Evolutionary conservation across 495 filamentous ascomycete species (phyloP).

Genomic region (Penicillium egyptiacum): DNA sequence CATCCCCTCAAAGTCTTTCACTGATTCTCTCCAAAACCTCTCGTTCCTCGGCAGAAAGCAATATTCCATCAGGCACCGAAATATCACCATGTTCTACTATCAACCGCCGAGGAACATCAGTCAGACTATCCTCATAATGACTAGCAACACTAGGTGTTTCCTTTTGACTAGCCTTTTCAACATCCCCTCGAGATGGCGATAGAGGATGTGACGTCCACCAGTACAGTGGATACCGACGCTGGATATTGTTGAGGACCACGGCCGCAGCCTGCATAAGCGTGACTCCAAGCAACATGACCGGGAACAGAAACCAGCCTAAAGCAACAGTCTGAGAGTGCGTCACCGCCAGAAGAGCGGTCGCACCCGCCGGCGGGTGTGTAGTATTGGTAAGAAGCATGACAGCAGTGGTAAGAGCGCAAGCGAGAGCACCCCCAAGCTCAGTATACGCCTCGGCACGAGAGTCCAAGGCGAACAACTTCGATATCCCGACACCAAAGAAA

Average conservation of each 20-base stretch:
- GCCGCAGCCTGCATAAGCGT: constrained; percentile 65
- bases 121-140: constrained; percentile 30
- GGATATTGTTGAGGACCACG: constrained; percentile 72
- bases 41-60: constrained; percentile 35
- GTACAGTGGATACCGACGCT: constrained; percentile 72
- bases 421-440: constrained; percentile 68
- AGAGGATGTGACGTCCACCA: constrained; percentile 59
- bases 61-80: constrained; percentile 36
- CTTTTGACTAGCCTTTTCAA: constrained; percentile 26
- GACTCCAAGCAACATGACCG: constrained; percentile 64
- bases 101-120: constrained; percentile 31
- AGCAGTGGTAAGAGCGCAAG: constrained; percentile 66
- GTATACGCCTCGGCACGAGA: constrained; percentile 44
- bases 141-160: constrained; percentile 16
- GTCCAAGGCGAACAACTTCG: constrained; percentile 70
- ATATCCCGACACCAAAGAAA: constrained; percentile 62
- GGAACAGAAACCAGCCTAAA: constrained; percentile 74
- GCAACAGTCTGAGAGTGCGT: constrained; percentile 50
- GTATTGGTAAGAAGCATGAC: constrained; percentile 78
- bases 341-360: constrained; percentile 78
- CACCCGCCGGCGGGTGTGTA: constrained; percentile 84
- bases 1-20: constrained; percentile 29
- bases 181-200: constrained; percentile 20
- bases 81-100: constrained; percentile 34
- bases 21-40: constrained; percentile 34